Percentiles rank a stretch among this genome's conserved stretches.
Conservation (phyloP, 345 rosid genomes). For the Euphorbia peplus region DNA sequence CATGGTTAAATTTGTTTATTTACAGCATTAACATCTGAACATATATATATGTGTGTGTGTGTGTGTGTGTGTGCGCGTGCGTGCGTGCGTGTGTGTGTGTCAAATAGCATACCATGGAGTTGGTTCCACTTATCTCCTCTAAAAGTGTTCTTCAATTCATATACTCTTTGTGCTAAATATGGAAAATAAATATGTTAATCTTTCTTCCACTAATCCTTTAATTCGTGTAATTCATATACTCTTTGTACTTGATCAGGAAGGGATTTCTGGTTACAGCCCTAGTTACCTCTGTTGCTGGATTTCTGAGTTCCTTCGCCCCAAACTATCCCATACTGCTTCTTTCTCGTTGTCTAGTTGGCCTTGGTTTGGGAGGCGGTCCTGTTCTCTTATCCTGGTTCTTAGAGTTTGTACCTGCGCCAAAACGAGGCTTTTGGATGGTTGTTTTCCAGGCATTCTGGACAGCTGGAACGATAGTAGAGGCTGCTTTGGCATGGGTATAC, state of each 20-base stretch:
- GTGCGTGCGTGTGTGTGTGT: no score
- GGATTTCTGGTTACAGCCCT: constrained; percentile 81
- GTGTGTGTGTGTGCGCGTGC: no score
- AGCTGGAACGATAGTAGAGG: constrained; percentile 74
- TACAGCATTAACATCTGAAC: not conserved
- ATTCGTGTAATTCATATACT: constrained; percentile 2
- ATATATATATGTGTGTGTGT: no score
- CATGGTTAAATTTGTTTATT: not conserved
- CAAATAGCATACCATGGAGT: not conserved
- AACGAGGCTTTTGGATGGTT: constrained; percentile 92
- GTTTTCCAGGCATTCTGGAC: constrained; percentile 86
- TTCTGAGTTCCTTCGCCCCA: constrained; percentile 73
- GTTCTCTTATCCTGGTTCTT: constrained; percentile 86
- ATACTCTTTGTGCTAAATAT: not conserved
- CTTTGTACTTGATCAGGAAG: constrained; percentile 45
- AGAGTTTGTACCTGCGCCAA: constrained; percentile 90
- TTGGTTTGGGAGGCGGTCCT: constrained; percentile 94
- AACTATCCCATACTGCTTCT: constrained; percentile 52
- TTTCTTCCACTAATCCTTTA: not conserved
- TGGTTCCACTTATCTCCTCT: not conserved
- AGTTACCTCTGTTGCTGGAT: constrained; percentile 73
- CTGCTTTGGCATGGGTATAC: constrained; percentile 83
- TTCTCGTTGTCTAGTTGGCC: constrained; percentile 77
- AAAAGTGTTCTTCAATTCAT: not conserved
- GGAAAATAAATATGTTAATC: not conserved